These are phyloP conservation scores for Rhododendron vialii DNA, from an alignment of 148 eudicot genomes.

Conservation along the genomic window DNA sequence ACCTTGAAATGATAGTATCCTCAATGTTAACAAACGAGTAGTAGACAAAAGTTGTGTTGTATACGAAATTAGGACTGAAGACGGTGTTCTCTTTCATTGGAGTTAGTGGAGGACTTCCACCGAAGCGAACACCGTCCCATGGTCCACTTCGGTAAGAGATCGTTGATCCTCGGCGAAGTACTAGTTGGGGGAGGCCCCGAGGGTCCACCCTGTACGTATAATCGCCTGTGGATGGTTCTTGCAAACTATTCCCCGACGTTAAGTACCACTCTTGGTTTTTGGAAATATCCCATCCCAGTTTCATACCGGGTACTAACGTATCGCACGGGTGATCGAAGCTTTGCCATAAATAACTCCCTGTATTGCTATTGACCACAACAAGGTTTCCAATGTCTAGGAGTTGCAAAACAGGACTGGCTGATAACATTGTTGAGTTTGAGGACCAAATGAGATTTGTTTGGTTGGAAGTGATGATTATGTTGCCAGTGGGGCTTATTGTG, in stretches of 20 bases:
- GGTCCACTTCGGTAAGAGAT: constrained; percentile 24
- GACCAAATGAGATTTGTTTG: constrained; percentile 8
- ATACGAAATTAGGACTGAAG: constrained; percentile 4
- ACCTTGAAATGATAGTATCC: constrained; percentile 11
- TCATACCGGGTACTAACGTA: constrained; percentile 28
- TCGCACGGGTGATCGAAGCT: constrained; percentile 31
- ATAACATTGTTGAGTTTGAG: not conserved
- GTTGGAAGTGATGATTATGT: constrained; percentile 7
- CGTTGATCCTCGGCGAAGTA: constrained; percentile 6
- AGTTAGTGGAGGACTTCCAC: constrained; percentile 14
- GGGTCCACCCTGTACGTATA: constrained; percentile 17
- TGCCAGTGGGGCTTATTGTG: constrained; percentile 5
- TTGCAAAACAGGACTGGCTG: constrained; percentile 11
- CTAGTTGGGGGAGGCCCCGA: constrained; percentile 13
- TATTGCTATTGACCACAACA: constrained; percentile 2
- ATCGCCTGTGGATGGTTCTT: constrained; percentile 16
- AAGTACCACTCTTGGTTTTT: constrained; percentile 11
- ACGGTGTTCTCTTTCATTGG: not conserved
- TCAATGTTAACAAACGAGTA: constrained; percentile 11
- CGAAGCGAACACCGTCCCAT: constrained; percentile 34
- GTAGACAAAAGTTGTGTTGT: constrained; percentile 6
- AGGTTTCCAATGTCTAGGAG: constrained; percentile 31
- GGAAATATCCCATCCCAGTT: constrained; percentile 20
- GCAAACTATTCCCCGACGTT: constrained; percentile 18
- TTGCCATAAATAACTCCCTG: constrained; percentile 17